Conservation (phyloP, 2,329 filamentous ascomycete genomes). For the Beauveria bassiana region DNA sequence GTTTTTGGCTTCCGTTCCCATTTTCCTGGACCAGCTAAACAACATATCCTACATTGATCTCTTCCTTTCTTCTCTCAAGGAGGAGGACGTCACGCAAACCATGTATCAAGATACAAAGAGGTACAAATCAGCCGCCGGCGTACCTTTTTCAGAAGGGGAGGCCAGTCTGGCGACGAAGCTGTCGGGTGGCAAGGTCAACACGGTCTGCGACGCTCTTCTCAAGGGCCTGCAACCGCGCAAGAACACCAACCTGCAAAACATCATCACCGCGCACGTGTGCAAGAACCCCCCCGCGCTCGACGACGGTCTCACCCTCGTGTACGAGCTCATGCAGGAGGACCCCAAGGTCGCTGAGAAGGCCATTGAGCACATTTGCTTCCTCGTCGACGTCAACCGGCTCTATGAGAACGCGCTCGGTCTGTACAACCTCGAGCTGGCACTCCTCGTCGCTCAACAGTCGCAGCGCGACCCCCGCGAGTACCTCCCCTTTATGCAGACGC, state of each 20-base stretch:
- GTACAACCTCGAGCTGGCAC: conserved; percentile 82
- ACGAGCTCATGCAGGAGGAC: conserved; percentile 61
- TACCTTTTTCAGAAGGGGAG: conserved; percentile 12
- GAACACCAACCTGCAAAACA: conserved; percentile 70
- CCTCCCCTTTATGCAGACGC: conserved; percentile 81
- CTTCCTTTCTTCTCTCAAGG: conserved; percentile 78
- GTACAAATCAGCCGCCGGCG: conserved; percentile 17
- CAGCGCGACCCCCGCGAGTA: conserved; percentile 95
- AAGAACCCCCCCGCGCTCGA: conserved; percentile 87
- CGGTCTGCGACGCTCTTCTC: conserved; percentile 79
- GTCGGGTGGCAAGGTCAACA: conserved; percentile 63
- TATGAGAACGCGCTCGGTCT: conserved; percentile 86
- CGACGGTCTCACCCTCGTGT: conserved; percentile 72
- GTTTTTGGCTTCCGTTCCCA: conserved; percentile 66
- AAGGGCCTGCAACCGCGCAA: conserved; percentile 55
- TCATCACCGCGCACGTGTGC: conserved; percentile 90
- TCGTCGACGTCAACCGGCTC: conserved; percentile 84
- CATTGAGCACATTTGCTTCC: conserved; percentile 94
- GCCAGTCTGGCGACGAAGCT: conserved; percentile 13
- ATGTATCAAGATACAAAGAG: conserved; percentile 84
- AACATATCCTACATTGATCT: conserved; percentile 80
- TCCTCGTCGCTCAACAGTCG: conserved; percentile 89
- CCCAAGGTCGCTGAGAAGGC: conserved; percentile 73
- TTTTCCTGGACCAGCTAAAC: conserved; percentile 79
- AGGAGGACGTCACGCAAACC: conserved; percentile 87